Percentiles rank a stretch among this genome's conserved stretches.
phyloP scores from a whole-genome alignment of 2,329 filamentous ascomycete genomes.

The Phaeomoniella chlamydospora region DNA sequence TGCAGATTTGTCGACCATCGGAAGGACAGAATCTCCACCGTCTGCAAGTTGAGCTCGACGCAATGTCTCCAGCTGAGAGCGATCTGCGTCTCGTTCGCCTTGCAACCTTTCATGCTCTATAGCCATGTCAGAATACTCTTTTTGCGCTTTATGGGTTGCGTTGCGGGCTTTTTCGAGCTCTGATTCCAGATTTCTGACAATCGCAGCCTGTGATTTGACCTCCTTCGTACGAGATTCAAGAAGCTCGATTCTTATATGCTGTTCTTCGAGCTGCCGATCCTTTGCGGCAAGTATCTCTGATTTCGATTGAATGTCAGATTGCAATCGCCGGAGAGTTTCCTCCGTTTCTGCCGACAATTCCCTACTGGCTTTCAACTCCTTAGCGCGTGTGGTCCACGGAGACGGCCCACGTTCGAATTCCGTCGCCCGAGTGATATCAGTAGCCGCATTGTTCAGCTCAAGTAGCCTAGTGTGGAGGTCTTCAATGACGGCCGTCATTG shows the following conservation, averaged over 20 bases:
- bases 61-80: conserved; percentile 24
- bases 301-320: conserved; percentile 65
- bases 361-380: conserved; percentile 71
- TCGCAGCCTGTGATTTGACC: conserved; percentile 57
- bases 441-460: conserved; percentile 56
- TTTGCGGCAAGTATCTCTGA: conserved; percentile 56
- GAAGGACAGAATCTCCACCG: background rate
- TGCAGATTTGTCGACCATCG: background rate
- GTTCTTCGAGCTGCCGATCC: conserved; percentile 72
- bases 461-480: conserved; percentile 17
- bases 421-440: conserved; percentile 56
- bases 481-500: background rate
- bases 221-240: conserved; percentile 79
- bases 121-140: conserved; percentile 19
- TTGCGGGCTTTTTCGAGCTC: conserved; percentile 23
- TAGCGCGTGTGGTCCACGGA: conserved; percentile 73
- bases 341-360: conserved; percentile 68
- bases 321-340: conserved; percentile 67
- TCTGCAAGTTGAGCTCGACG: background rate
- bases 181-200: conserved; percentile 26
- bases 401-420: conserved; percentile 64
- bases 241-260: conserved; percentile 79
- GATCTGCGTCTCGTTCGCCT: conserved; percentile 24
- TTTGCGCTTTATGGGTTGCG: conserved; percentile 17
- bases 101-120: conserved; percentile 21